A percentile compares a stretch with the other conserved stretches of the same genome.
Evolutionary conservation across 2,329 filamentous ascomycete species (phyloP).

Genomic region (Lasiodiplodia sp.): DNA sequence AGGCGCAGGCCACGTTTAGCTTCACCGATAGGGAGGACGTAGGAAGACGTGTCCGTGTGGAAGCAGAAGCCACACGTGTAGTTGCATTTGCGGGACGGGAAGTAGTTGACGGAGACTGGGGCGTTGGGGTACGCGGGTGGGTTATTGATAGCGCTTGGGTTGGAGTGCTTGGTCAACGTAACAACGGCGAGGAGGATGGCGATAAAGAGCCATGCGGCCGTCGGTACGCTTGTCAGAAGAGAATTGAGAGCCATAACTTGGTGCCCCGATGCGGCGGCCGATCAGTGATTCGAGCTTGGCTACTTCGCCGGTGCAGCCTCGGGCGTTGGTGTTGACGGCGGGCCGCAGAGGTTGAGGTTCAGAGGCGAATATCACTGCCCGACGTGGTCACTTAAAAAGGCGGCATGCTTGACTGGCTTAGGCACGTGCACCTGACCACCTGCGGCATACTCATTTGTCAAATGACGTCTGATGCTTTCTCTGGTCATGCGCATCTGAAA

Average conservation of each 20-base stretch:
- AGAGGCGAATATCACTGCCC: not conserved
- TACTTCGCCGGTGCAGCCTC: not conserved
- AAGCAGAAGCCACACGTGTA: constrained; percentile 63
- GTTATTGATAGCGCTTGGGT: not conserved
- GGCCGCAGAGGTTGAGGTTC: too few relatives aligned
- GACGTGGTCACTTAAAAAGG: not conserved
- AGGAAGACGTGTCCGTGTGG: constrained; percentile 60
- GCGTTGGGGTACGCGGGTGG: not conserved
- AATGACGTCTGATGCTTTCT: not conserved
- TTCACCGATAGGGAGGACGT: constrained; percentile 50
- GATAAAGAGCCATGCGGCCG: not conserved
- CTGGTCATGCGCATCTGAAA: not conserved
- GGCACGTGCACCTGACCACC: not conserved
- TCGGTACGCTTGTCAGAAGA: not conserved
- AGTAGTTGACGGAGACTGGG: constrained; percentile 57
- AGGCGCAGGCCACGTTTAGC: constrained; percentile 56
- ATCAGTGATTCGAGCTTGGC: not conserved
- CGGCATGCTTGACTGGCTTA: not conserved
- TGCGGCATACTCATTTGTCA: not conserved
- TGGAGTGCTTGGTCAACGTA: not conserved
- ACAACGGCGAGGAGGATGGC: constrained; percentile 1
- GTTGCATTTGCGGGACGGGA: constrained; percentile 58
- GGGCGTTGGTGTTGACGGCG: not conserved
- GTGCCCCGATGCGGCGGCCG: too few relatives aligned
- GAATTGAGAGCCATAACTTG: not conserved